Base-by-base conservation (phyloP, 2,329 filamentous ascomycete species). In the Colletotrichum truncatum region DNA sequence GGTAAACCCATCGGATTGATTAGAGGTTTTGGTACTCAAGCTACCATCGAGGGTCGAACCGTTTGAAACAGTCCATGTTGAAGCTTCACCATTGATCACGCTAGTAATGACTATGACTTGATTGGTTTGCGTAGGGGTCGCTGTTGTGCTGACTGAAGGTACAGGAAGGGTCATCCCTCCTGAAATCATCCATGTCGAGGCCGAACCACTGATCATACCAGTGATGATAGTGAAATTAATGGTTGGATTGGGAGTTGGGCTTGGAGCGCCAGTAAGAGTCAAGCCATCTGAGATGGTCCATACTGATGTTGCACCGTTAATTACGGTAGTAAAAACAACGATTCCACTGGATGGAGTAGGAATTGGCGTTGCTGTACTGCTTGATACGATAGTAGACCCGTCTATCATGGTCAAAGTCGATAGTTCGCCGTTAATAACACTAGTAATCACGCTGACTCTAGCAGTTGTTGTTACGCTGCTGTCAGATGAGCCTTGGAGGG, bases 21-120 rank as follows among this genome's bases (percentile, higher is more conserved):
- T n/a, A 12, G 51, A 3, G 6, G 6, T 11, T 9, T 10, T 28
- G 6, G 23, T 18, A 3, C 16, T 32, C 11, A 38, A 7, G 4
- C 36, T 51, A 1, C 26, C n/a, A 1, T 3, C 21, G 2, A 36
- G 14, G 7, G 43, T 51, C 10, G 59, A 58, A 7, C 43, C 59
- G 6, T 36, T 26, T 9, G 36, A 34, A 4, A 60, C 1, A 2
- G 56, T 23, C 61, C 30, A 53, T 3, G 55, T 60, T 2, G 61
- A 53, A 3, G 28, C 36, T 0, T 25, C 32, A 12, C 55, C 55
- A 26, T 34, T 48, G 4, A 64, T 11, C 4, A 52, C 25, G 9
- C 61, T 61, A 11, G 61, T 64, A 12, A 54, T 10, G 6, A 61
- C n/a, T 8, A 39, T 53, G n/a, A 39, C 11, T 16, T 14, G 25